phyloP scores from a whole-genome alignment of 495 filamentous ascomycete genomes.

The Articulospora tetracladia region DNA sequence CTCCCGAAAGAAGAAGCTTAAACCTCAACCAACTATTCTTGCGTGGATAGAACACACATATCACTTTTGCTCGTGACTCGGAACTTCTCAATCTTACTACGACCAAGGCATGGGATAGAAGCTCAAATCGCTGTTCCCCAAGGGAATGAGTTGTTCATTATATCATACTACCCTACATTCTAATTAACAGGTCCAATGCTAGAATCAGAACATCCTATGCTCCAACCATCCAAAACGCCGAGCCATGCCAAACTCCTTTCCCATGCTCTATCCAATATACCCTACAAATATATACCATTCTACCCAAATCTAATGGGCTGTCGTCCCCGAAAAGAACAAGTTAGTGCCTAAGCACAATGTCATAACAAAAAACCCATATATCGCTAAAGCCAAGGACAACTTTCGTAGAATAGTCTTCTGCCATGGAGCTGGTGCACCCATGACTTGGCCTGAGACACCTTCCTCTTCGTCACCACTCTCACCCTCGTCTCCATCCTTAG shows the following conservation, averaged over 20 bases:
- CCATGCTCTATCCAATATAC: constrained; percentile 4
- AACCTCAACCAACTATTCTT: too few species aligned
- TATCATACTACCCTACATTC: neutral
- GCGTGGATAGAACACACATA: too few species aligned
- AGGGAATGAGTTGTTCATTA: neutral
- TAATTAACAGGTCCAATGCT: too few species aligned
- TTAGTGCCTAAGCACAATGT: constrained; percentile 82
- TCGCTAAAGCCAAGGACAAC: constrained; percentile 67
- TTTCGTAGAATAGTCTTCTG: constrained; percentile 53
- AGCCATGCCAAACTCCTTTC: constrained; percentile 3
- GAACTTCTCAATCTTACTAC: too few species aligned
- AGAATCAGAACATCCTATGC: neutral
- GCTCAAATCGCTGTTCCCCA: too few species aligned
- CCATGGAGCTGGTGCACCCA: constrained; percentile 13
- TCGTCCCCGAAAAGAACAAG: constrained; percentile 56
- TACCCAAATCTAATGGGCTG: neutral
- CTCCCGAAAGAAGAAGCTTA: too few species aligned
- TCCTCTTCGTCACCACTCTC: constrained; percentile 35
- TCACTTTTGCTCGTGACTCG: too few species aligned
- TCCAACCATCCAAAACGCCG: neutral
- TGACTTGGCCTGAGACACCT: constrained; percentile 25
- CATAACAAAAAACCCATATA: constrained; percentile 90
- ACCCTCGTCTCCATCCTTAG: constrained; percentile 83
- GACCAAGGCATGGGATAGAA: too few species aligned
- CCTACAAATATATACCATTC: neutral